Evolutionary conservation across 495 filamentous ascomycete species (phyloP).

Genomic region (Xylaria palmicola): DNA sequence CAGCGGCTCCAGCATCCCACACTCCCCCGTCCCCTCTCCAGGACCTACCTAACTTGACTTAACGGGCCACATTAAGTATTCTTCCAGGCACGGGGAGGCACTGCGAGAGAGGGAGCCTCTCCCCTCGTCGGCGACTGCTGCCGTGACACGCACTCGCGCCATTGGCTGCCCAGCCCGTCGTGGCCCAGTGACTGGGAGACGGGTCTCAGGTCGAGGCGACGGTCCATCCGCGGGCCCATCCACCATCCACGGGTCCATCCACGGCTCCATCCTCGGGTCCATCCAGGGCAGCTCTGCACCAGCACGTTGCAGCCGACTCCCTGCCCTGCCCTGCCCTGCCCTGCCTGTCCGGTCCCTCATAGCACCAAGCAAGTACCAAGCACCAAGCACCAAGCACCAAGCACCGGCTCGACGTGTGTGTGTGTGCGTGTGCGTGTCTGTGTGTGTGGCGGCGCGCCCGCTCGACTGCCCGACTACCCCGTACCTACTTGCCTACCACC

Average conservation of each 20-base stretch:
- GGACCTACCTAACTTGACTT: not conserved
- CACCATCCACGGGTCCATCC: too few species aligned
- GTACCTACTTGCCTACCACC: not conserved
- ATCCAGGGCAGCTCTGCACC: not conserved
- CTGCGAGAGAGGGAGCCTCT: not conserved
- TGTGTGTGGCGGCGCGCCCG: too few species aligned
- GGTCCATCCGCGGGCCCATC: too few species aligned
- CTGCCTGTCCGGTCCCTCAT: too few species aligned
- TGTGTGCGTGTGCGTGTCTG: too few species aligned
- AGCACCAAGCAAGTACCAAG: too few species aligned
- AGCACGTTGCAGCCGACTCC: constrained; percentile 19
- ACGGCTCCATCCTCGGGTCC: too few species aligned
- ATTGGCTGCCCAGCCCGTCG: constrained; percentile 5
- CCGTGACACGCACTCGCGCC: not conserved
- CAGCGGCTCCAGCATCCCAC: constrained; percentile 13
- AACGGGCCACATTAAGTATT: too few species aligned
- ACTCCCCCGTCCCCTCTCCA: not conserved
- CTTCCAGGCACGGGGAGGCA: constrained; percentile 9
- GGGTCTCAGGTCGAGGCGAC: constrained; percentile 7
- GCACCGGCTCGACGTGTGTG: too few species aligned
- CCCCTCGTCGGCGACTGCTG: constrained; percentile 9
- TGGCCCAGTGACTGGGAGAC: constrained; percentile 12
- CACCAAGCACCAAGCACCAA: too few species aligned
- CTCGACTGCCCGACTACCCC: not conserved
- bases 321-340: too few species aligned